phyloP scores from a whole-genome alignment of 2,329 filamentous ascomycete species.

The Fusarium citri region DNA sequence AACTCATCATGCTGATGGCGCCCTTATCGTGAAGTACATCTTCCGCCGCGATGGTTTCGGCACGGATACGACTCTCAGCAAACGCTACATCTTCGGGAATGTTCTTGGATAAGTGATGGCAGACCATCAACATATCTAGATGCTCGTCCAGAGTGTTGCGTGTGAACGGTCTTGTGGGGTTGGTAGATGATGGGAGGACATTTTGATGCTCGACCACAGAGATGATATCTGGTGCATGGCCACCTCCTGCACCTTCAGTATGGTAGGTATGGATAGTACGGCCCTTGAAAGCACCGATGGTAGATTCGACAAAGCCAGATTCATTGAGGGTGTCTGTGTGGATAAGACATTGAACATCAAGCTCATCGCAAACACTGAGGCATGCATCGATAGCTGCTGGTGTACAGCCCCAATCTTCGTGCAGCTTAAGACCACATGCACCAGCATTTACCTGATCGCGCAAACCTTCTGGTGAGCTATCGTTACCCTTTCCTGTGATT shows the following conservation, averaged over 20 bases:
- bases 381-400: conserved; percentile 93
- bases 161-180: conserved; percentile 91
- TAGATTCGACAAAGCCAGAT: conserved; percentile 95
- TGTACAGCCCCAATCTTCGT: conserved; percentile 96
- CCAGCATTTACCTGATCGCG: conserved; percentile 85
- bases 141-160: conserved; percentile 95
- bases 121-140: conserved; percentile 98
- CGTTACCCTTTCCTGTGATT: conserved; percentile 94
- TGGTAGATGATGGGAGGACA: conserved; percentile 90
- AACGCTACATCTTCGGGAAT: conserved; percentile 97
- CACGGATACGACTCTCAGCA: conserved; percentile 91
- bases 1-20: conserved; percentile 97
- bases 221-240: conserved; percentile 96
- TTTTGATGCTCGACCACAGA: conserved; percentile 89
- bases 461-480: conserved; percentile 76
- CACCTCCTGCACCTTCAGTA: conserved; percentile 93
- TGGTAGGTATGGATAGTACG: conserved; percentile 97
- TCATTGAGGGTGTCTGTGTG: conserved; percentile 98
- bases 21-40: conserved; percentile 95
- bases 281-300: conserved; percentile 84
- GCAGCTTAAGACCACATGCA: conserved; percentile 90
- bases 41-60: conserved; percentile 96
- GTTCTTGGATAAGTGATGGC: conserved; percentile 91
- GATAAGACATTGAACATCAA: conserved; percentile 92
- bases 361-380: conserved; percentile 85